Evolutionary conservation across 106 monocot genomes (phyloP).

Genomic region (Allium cepa): DNA sequence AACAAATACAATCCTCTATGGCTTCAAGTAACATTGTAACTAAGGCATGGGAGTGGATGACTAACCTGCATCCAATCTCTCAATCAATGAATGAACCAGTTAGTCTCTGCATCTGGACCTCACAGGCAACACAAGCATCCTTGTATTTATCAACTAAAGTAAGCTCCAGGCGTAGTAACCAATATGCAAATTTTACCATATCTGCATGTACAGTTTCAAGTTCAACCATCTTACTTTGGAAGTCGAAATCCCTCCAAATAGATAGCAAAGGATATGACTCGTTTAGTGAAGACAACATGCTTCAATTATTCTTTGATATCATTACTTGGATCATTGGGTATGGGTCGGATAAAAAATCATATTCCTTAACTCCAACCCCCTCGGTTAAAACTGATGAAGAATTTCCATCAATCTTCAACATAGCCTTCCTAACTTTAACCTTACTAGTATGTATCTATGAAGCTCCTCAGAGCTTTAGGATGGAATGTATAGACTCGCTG

Average conservation of each 20-base stretch:
- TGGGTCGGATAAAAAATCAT: conserved; percentile 34
- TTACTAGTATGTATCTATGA: conserved; percentile 78
- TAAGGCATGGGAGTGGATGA: conserved; percentile 57
- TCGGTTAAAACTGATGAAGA: conserved; percentile 15
- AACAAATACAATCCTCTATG: too few relatives aligned
- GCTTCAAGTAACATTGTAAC: too few relatives aligned
- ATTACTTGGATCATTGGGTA: conserved; percentile 50
- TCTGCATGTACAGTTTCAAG: conserved; percentile 20
- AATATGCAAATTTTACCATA: conserved; percentile 42
- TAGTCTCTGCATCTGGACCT: conserved; percentile 39
- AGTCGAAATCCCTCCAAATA: conserved; percentile 38
- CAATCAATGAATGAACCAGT: conserved; percentile 45
- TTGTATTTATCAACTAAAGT: conserved; percentile 32
- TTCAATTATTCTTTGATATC: conserved; percentile 36
- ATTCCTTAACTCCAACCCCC: conserved; percentile 19
- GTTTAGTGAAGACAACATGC: conserved; percentile 18
- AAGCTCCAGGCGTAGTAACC: conserved; percentile 20
- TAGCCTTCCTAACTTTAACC: conserved; percentile 49
- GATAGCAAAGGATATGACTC: conserved; percentile 17
- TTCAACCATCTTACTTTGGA: conserved; percentile 59
- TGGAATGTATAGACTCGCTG: conserved; percentile 40
- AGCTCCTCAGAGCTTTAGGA: conserved; percentile 51
- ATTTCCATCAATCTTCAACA: conserved; percentile 46
- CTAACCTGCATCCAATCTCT: conserved; percentile 38
- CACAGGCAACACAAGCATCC: conserved; percentile 26